Base-by-base conservation (phyloP, 1,284 basidiomycete species). In the Hymenochaete sp. region DNA sequence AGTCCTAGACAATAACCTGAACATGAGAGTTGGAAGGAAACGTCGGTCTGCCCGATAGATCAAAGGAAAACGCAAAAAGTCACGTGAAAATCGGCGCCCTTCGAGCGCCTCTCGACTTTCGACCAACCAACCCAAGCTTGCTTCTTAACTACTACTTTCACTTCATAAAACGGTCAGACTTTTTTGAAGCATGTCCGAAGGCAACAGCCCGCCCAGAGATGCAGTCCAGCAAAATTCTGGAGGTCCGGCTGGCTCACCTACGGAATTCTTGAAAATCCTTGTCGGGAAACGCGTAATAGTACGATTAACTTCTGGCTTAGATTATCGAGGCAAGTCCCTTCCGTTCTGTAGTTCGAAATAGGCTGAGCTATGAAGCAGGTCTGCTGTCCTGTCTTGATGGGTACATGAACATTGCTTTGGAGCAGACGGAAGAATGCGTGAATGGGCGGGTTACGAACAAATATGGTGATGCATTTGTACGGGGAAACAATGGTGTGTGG, bases 361-460 rank as follows among this genome's bases (percentile, higher is more conserved):
- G 21, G 10, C 18, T 40, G 9, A 16, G 14, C 27, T 22, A 11
- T 24, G 24, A 25, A 8, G n/a, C 53, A 97, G 93, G 93, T 29
- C 74, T 93, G 1, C 69, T 98, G n/a, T 93, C 91, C 5, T 98
- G 96, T 62, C 73, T 98, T 18, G 96, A 98, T 63, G 96, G 93
- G 0, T 93, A 92, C 63, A 93, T 98, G 96, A 98, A 98, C 67
- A 97, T 98, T 47, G 95, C 93, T 3, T 69, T 98, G 38, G 95
- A 98, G 66, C 85, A 97, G 62, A 97, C 93, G 1, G 88, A 93
- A 63, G 95, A 98, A 66, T 83, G 90, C 63, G 89, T 96, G 10
- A 85, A 88, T 55, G 93, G 93, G 8, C 62, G 69, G 26, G 73
- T 87, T 44, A 93, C 89, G 31, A 95, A 93, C 60, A 75, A 73